These are phyloP conservation scores for Penicillium paneum DNA, from an alignment of 2,329 filamentous ascomycete genomes.

Conservation along the genomic window DNA sequence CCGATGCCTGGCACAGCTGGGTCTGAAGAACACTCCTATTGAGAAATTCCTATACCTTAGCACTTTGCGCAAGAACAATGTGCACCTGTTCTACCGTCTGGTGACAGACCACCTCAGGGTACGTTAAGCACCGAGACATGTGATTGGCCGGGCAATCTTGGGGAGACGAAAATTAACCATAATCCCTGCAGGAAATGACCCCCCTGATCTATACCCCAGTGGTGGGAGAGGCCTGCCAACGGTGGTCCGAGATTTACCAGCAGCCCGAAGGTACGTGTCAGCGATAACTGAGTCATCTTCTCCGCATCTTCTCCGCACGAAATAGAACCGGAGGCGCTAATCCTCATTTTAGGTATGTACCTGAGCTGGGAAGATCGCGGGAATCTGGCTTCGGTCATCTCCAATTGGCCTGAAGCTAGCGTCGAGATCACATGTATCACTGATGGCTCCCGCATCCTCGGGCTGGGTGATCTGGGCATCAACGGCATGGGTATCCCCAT, in stretches of 20 bases:
- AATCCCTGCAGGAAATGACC: slow-evolving; percentile 42
- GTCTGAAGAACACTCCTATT: slow-evolving; percentile 46
- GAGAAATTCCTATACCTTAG: slow-evolving; percentile 52
- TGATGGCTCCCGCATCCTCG: slow-evolving; percentile 86
- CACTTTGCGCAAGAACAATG: slow-evolving; percentile 51
- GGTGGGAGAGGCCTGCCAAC: slow-evolving; percentile 89
- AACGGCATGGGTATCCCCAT: slow-evolving; percentile 98
- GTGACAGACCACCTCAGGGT: slow-evolving; percentile 48
- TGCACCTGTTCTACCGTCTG: slow-evolving; percentile 52
- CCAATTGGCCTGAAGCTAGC: slow-evolving; percentile 85
- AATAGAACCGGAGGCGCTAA: slow-evolving; percentile 26
- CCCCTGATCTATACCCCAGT: slow-evolving; percentile 52
- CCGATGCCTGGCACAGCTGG: slow-evolving; percentile 49
- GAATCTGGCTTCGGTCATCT: slow-evolving; percentile 80
- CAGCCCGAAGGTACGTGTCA: slow-evolving; percentile 70
- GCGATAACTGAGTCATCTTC: not conserved
- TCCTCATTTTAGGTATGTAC: slow-evolving; percentile 63
- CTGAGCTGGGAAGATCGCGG: slow-evolving; percentile 93
- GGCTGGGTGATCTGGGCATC: slow-evolving; percentile 90
- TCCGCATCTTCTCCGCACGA: slow-evolving; percentile 14
- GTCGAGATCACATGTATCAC: slow-evolving; percentile 97
- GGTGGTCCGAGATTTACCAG: slow-evolving; percentile 94
- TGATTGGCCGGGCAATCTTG: slow-evolving; percentile 2
- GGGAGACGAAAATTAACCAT: slow-evolving; percentile 14
- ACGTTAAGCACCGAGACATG: slow-evolving; percentile 16